Base-by-base conservation (phyloP, 768 basidiomycete species). In the Boletus reticulatus region DNA sequence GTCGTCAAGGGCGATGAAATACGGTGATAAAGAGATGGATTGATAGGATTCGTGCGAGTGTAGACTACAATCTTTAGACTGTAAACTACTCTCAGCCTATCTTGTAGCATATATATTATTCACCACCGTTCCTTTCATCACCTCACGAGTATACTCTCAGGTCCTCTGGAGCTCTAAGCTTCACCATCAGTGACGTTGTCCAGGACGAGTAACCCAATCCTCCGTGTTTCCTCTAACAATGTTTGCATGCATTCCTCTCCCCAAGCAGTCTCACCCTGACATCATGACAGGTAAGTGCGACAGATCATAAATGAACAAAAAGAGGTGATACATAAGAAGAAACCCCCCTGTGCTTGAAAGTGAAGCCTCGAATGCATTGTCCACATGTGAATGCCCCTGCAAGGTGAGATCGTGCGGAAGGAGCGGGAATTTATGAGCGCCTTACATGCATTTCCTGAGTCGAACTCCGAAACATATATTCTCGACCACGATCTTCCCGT, bases 221-320 rank as follows among this genome's bases (percentile, higher is more conserved):
- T 58, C 16, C 58, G 13, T 0, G 24, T 65, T 34, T 64, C 63
- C 4, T 64, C 54, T 4, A 65, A 44, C 47, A 64, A 3, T 17
- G 34, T 50, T 37, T 45, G 47, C 0, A 62, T 59, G 20, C 46
- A 54, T 34, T 62, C 60, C 34, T 59, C 56, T 29, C 63, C 63
- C 63, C 63, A 62, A 6, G 60, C 60, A 12, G 56, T 52, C n/a
- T 56, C 53, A 6, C 60, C 63, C 63, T 64, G n/a, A 37, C 36
- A 48, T 44, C 9, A 24, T 17, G 10, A 38, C 3, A 27, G 1
- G 14, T 14, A 14, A 36, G 29, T 0, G 9, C 0, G 29, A 22
- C 22, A 22, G 2, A 22, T 22, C 9, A 29, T 9, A 2, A 29
- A 29, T 29, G 29, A 8, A n/a, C n/a, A n/a, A 14, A 13, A 36